These are phyloP conservation scores for Acanthamoeba rhysodes DNA, from an alignment of 208 protist species.

Conservation along the genomic window DNA sequence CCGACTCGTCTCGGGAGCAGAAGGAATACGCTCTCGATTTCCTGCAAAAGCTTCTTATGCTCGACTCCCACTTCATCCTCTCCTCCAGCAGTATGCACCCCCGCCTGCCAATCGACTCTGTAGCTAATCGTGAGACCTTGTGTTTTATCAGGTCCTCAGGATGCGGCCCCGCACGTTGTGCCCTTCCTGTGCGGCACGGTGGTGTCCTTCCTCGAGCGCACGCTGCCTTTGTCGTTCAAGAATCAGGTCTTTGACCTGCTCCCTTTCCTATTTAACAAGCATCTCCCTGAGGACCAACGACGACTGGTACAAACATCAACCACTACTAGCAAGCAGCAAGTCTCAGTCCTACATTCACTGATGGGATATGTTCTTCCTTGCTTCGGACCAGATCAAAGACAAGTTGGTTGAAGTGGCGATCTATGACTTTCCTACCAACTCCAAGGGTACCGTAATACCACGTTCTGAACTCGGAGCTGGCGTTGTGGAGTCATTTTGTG, in stretches of 20 bases:
- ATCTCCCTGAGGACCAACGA: conserved; percentile 33
- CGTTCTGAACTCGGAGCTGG: neutral
- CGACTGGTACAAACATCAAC: neutral
- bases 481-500: no score
- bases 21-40: conserved; percentile 75
- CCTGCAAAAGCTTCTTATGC: conserved; percentile 59
- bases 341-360: no score
- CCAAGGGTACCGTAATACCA: conserved; percentile 71
- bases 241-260: conserved; percentile 74
- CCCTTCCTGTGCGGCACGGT: conserved; percentile 65
- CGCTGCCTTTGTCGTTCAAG: conserved; percentile 39
- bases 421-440: conserved; percentile 84
- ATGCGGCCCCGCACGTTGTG: neutral
- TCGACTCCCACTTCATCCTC: conserved; percentile 54
- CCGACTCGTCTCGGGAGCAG: conserved; percentile 50
- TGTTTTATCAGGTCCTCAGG: neutral
- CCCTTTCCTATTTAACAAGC: conserved; percentile 58
- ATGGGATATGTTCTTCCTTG: neutral
- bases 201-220: conserved; percentile 59
- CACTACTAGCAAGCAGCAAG: neutral
- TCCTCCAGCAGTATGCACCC: neutral
- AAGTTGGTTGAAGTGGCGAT: conserved; percentile 83
- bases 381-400: conserved; percentile 73
- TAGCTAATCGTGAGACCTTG: neutral
- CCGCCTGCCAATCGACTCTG: no score